Evolutionary conservation across 2,329 filamentous ascomycete genomes (phyloP).

Genomic region (Sporothrix luriei): DNA sequence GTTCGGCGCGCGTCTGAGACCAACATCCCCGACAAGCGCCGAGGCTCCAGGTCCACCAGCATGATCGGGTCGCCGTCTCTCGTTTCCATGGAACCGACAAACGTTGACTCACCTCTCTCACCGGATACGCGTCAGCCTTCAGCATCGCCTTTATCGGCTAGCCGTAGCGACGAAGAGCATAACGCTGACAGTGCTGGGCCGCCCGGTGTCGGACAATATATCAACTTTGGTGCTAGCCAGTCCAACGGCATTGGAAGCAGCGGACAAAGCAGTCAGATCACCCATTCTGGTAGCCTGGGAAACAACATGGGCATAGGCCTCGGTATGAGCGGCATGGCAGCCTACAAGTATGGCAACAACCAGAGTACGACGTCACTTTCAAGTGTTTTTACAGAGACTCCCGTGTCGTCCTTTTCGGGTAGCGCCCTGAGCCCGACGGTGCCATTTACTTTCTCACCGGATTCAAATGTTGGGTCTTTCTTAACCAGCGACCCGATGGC

Average conservation of each 20-base stretch:
- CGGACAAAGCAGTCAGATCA: neutral
- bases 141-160: constrained; percentile 70
- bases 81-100: constrained; percentile 49
- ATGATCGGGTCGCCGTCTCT: constrained; percentile 57
- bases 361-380: constrained; percentile 68
- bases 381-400: constrained; percentile 66
- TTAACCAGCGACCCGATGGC: constrained; percentile 47
- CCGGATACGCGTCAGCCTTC: constrained; percentile 63
- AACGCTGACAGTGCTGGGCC: constrained; percentile 48
- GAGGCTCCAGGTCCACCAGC: constrained; percentile 42
- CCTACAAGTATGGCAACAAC: constrained; percentile 66
- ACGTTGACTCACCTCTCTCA: constrained; percentile 72
- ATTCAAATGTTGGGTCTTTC: constrained; percentile 70
- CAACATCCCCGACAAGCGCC: constrained; percentile 70
- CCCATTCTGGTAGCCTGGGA: neutral
- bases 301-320: constrained; percentile 26
- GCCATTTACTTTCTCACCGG: constrained; percentile 74
- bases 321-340: constrained; percentile 39
- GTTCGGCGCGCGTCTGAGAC: constrained; percentile 64
- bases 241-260: constrained; percentile 16
- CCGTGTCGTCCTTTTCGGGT: constrained; percentile 68
- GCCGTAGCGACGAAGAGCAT: constrained; percentile 69
- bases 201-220: neutral
- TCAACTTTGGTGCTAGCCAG: neutral
- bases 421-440: constrained; percentile 73